Conservation (phyloP, 441 rosid genomes). For the Gossypium davidsonii region DNA sequence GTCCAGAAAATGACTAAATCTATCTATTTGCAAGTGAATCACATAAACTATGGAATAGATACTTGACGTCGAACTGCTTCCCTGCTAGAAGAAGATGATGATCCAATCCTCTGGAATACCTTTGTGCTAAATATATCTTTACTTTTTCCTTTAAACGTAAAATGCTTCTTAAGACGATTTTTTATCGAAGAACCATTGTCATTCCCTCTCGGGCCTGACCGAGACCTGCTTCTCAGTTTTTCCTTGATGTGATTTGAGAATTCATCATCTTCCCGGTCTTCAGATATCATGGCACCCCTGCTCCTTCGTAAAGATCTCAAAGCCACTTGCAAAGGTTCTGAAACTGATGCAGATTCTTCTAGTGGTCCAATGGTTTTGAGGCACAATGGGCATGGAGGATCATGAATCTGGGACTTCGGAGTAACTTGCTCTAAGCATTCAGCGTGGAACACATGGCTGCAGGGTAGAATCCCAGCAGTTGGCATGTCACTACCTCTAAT, state of each 20-base stretch:
- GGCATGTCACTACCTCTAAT: slow-evolving; percentile 77
- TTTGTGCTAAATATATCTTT: slow-evolving; percentile 28
- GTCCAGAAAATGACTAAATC: slow-evolving; percentile 16
- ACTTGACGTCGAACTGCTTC: slow-evolving; percentile 17
- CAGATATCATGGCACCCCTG: slow-evolving; percentile 39
- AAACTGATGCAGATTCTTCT: slow-evolving; percentile 39
- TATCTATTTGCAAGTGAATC: slow-evolving; percentile 20
- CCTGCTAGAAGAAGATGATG: slow-evolving; percentile 34
- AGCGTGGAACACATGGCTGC: slow-evolving; percentile 81
- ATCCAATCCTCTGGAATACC: slow-evolving; percentile 31
- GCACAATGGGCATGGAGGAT: slow-evolving; percentile 80
- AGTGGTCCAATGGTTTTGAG: slow-evolving; percentile 35
- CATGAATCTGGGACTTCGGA: slow-evolving; percentile 51
- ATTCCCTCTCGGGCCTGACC: slow-evolving; percentile 15
- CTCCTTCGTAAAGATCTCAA: slow-evolving; percentile 55
- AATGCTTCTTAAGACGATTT: slow-evolving; percentile 43
- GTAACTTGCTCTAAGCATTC: slow-evolving; percentile 86
- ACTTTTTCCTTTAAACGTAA: slow-evolving; percentile 35
- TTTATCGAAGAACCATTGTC: slow-evolving; percentile 34
- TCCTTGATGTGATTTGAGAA: slow-evolving; percentile 27
- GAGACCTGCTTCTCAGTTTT: slow-evolving; percentile 37
- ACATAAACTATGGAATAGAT: slow-evolving; percentile 23
- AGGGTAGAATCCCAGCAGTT: slow-evolving; percentile 61
- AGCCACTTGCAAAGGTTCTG: slow-evolving; percentile 67
- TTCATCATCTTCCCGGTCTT: slow-evolving; percentile 29